phyloP scores from a whole-genome alignment of 2,329 filamentous ascomycete genomes.

The Colletotrichum viniferum region DNA sequence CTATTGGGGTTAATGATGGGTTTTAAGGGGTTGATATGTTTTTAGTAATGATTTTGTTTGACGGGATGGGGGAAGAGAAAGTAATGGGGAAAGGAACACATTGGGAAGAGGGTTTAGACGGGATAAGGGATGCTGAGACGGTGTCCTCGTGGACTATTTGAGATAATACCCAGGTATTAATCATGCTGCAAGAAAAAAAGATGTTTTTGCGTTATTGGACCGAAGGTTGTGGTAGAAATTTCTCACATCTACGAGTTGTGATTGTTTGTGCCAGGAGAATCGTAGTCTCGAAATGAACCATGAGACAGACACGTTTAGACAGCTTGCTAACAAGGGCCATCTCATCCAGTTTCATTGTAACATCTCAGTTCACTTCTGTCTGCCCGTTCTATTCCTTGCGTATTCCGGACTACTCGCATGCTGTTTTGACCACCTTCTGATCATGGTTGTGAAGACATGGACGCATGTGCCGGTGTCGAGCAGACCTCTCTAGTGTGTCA shows the following conservation, averaged over 20 bases:
- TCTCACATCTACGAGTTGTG: background rate
- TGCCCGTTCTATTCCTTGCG: fast-evolving
- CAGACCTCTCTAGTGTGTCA: background rate
- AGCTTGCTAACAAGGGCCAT: no score
- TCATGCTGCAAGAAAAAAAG: background rate
- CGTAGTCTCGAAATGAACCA: no score
- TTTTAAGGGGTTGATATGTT: no score
- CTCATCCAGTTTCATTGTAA: no score
- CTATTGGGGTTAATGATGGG: constrained; percentile 40
- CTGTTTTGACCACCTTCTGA: background rate
- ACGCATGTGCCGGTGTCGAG: background rate
- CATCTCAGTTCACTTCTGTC: no score
- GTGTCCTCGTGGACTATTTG: background rate
- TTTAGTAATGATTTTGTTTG: background rate
- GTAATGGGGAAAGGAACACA: background rate
- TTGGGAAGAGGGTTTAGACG: background rate
- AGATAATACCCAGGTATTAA: constrained; percentile 7
- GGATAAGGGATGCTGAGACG: background rate
- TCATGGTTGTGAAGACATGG: background rate
- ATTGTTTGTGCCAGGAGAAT: background rate
- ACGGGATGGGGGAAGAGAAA: background rate
- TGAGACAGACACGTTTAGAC: no score
- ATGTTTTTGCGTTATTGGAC: background rate
- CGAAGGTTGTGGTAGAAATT: fast-evolving
- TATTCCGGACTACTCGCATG: background rate